Percentiles rank a stretch among this genome's conserved stretches.
These are phyloP conservation scores for Rhizoclosmatium sp. DNA, from an alignment of 192 early-diverging fungal species.

Conservation along the genomic window DNA sequence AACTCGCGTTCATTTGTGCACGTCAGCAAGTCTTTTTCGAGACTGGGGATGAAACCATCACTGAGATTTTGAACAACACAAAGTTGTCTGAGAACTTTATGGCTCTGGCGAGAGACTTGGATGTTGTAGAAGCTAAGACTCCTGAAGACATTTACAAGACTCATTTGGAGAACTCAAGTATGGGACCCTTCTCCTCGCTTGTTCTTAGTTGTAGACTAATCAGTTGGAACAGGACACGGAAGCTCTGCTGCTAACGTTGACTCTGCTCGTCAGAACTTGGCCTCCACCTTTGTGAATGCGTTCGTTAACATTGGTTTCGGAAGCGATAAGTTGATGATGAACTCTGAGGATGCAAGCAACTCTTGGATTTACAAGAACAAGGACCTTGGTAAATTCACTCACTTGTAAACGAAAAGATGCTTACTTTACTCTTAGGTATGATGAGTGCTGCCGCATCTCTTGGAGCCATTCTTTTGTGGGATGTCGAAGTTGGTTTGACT, in stretches of 20 bases:
- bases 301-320: slow-evolving; percentile 99
- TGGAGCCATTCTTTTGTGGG: slow-evolving; percentile 94
- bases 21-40: slow-evolving; percentile 85
- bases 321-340: slow-evolving; percentile 88
- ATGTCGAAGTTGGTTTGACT: slow-evolving; percentile 87
- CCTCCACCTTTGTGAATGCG: slow-evolving; percentile 98
- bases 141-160: slow-evolving; percentile 99
- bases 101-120: slow-evolving; percentile 88
- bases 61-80: slow-evolving; percentile 90
- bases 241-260: slow-evolving; percentile 76
- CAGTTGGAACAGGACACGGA: slow-evolving; percentile 62
- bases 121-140: slow-evolving; percentile 93
- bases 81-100: slow-evolving; percentile 87
- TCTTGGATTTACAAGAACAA: slow-evolving; percentile 99
- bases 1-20: slow-evolving; percentile 93
- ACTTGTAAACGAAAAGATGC: too few species aligned
- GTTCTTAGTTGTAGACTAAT: background rate
- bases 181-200: slow-evolving; percentile 27
- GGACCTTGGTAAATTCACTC: slow-evolving; percentile 71
- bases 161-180: slow-evolving; percentile 90
- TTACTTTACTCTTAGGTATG: slow-evolving; percentile 66
- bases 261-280: slow-evolving; percentile 94
- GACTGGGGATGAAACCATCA: slow-evolving; percentile 81
- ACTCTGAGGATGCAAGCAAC: slow-evolving; percentile 74
- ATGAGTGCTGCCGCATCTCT: slow-evolving; percentile 94